These are phyloP conservation scores for Brassica balearica DNA, from an alignment of 441 rosid species.

Conservation along the genomic window DNA sequence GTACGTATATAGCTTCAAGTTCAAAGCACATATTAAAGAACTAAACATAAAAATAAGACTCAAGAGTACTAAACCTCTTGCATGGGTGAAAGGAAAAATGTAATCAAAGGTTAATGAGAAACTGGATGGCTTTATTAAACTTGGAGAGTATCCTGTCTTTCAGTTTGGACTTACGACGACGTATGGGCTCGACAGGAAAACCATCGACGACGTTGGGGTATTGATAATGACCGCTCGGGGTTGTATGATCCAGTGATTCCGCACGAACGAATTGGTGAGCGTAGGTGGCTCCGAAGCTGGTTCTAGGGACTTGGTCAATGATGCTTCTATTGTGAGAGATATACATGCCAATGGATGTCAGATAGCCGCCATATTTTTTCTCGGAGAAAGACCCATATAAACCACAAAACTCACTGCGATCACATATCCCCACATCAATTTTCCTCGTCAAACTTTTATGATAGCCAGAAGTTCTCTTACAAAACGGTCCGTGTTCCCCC, in stretches of 20 bases:
- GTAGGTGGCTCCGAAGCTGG: neutral
- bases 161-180: neutral
- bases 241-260: neutral
- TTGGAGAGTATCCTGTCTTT: conserved; percentile 23
- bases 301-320: neutral
- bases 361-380: neutral
- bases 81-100: neutral
- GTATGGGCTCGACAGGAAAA: neutral
- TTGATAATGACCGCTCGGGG: neutral
- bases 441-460: neutral
- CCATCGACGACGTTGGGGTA: neutral
- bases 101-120: conserved; percentile 2
- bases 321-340: neutral
- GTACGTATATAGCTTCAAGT: no score
- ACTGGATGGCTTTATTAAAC: neutral
- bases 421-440: conserved; percentile 9
- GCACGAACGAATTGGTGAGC: neutral
- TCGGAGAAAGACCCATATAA: conserved; percentile 7
- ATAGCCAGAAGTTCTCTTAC: neutral
- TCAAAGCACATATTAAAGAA: no score
- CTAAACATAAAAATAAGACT: no score
- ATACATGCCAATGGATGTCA: conserved; percentile 11
- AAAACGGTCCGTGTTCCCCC: conserved; percentile 2
- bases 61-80: neutral
- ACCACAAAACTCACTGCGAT: conserved; percentile 17